These are phyloP conservation scores for Phalaenopsis equestris DNA, from an alignment of 106 monocot genomes.

Conservation along the genomic window DNA sequence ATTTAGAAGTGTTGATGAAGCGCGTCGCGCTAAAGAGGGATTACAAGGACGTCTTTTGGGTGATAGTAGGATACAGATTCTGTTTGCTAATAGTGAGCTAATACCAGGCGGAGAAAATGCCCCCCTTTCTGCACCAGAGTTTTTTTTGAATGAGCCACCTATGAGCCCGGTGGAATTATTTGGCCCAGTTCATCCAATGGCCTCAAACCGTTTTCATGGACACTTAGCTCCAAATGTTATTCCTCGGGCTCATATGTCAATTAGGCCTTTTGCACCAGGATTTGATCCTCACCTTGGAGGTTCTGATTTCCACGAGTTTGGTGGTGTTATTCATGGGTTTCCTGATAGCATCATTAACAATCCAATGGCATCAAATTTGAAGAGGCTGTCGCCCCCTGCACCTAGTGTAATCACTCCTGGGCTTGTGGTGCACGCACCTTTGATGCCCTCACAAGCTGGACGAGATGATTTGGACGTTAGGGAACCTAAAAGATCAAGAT, in stretches of 20 bases:
- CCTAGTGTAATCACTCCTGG: neutral
- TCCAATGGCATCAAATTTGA: constrained; percentile 20
- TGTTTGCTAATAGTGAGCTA: constrained; percentile 53
- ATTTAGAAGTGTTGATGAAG: constrained; percentile 87
- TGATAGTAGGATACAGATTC: constrained; percentile 81
- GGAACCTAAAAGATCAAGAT: constrained; percentile 74
- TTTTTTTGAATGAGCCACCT: constrained; percentile 38
- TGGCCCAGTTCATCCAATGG: constrained; percentile 23
- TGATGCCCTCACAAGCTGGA: constrained; percentile 15
- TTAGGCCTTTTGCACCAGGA: constrained; percentile 24
- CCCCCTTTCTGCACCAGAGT: constrained; percentile 17
- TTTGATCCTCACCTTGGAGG: constrained; percentile 31
- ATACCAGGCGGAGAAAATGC: constrained; percentile 16
- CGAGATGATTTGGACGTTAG: constrained; percentile 58
- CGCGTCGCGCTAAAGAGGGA: constrained; percentile 85
- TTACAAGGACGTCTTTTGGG: constrained; percentile 88
- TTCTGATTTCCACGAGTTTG: constrained; percentile 28
- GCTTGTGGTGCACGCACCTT: constrained; percentile 11
- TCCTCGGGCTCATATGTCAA: constrained; percentile 18
- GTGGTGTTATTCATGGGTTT: constrained; percentile 8
- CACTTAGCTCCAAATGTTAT: constrained; percentile 18
- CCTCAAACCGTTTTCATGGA: constrained; percentile 35
- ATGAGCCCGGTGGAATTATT: constrained; percentile 33
- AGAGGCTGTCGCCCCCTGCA: constrained; percentile 30
- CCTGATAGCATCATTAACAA: constrained; percentile 16